Base-by-base conservation (phyloP, 2,329 filamentous ascomycete species). In the Xylariaceae sp. region DNA sequence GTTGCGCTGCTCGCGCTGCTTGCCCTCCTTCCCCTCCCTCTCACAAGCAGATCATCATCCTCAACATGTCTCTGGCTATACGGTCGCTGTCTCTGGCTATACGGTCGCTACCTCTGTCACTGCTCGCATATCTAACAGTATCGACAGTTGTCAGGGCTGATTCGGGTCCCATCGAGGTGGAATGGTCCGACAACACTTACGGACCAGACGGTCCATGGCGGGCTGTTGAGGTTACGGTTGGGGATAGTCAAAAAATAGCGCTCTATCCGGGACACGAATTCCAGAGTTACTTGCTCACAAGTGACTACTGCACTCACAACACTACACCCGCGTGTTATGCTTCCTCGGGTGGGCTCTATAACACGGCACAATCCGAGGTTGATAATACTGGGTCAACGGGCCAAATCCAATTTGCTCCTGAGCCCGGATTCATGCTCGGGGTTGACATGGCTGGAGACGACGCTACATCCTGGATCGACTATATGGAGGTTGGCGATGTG, bases 161-260 rank as follows among this genome's bases (percentile, higher is more conserved):
- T 16, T 38, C 34, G 9, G 39, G n/a, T 3, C 48, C 53, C 15
- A 45, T 62, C 19, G 49, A 49, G 13, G 55, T 44, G 11, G 50
- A 31, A 50, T 60, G 56, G 60, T 60, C 57, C 18, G 47, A 44
- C 11, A 43, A 41, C 15, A 53, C 47, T 2, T 62, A 53, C 41
- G 62, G 62, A 3, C 61, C 61, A 9, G 63, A 65, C 19, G 63
- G 63, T 4, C 63, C 62, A 6, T 64, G 62, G 61, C 53, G 54
- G 8, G 59, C 59, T 6, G 45, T 63, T 16, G 49, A 55, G 19
- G 49, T 60, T 15, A 55, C 42, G 7, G 8, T 59, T 15, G 53
- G 54, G 19, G 39, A 16, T 15, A 40, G 49, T 30, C 50, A 56
- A 17, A 51, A 40, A 17, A 49, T 63, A 41, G 43, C 54, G 12